A percentile compares a stretch with the other conserved stretches of the same genome.
Conservation (phyloP, 1,284 basidiomycete genomes). For the Cryptococcus sp. region DNA sequence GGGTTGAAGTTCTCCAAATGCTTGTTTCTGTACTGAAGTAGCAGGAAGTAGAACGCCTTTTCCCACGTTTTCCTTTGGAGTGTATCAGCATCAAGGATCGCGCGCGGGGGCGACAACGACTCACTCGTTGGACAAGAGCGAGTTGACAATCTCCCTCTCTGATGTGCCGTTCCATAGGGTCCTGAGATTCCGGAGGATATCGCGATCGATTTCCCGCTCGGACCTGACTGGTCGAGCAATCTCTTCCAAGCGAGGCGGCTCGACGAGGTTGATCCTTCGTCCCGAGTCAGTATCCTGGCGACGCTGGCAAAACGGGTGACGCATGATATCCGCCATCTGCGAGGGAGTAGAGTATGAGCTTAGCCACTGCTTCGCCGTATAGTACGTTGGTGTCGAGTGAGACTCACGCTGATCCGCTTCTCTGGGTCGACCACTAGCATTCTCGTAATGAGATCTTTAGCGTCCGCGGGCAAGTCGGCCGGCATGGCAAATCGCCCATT, state of each 20-base stretch:
- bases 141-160: constrained; percentile 67
- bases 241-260: constrained; percentile 65
- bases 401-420: constrained; percentile 76
- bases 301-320: constrained; percentile 76
- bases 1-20: constrained; percentile 63
- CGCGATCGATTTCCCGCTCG: constrained; percentile 70
- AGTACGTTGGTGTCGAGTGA: too few relatives aligned
- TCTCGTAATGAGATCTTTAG: constrained; percentile 75
- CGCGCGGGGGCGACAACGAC: too few relatives aligned
- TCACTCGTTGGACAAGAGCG: constrained; percentile 58
- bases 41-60: constrained; percentile 81
- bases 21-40: constrained; percentile 69
- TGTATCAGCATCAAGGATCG: constrained; percentile 30
- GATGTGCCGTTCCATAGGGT: constrained; percentile 78
- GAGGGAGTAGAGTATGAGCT: constrained; percentile 54
- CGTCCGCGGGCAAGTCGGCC: constrained; percentile 66
- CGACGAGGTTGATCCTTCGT: constrained; percentile 48
- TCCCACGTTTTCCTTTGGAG: constrained; percentile 74
- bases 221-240: constrained; percentile 65
- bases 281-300: constrained; percentile 49
- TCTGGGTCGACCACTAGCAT: constrained; percentile 83
- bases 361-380: too few relatives aligned
- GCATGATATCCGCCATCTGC: constrained; percentile 76
- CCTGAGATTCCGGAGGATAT: constrained; percentile 81
- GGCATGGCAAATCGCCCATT: constrained; percentile 77